Percentiles rank a stretch among this genome's conserved stretches.
These are phyloP conservation scores for Stentor roeselii DNA, from an alignment of 73 alveolate species.

Conservation along the genomic window DNA sequence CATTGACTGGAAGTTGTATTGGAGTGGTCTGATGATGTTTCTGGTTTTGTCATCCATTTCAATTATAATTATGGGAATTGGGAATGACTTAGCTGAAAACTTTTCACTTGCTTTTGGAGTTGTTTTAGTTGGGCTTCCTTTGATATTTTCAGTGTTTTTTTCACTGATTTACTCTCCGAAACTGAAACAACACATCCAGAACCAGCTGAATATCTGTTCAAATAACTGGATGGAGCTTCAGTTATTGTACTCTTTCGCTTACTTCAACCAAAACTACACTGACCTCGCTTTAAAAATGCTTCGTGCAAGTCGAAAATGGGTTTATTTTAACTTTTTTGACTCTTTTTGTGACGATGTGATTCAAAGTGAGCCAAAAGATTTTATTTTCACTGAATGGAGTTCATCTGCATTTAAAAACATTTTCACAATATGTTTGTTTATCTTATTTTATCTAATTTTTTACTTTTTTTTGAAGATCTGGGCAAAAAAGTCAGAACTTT, in stretches of 20 bases:
- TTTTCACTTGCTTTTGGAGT: no score
- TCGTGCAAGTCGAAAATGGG: neutral
- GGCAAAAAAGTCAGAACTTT: neutral
- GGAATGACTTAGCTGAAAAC: no score
- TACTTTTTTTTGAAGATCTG: neutral
- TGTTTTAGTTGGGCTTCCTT: neutral
- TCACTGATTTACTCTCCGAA: neutral
- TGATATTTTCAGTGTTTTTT: neutral
- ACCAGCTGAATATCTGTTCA: neutral
- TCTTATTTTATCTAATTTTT: neutral
- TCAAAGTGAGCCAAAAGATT: neutral
- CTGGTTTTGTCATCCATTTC: no score
- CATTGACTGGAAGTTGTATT: no score
- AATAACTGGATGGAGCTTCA: neutral
- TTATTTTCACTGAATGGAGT: conserved; percentile 12
- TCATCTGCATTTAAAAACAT: neutral
- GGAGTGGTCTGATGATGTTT: no score
- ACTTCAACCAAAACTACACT: neutral
- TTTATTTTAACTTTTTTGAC: conserved; percentile 7
- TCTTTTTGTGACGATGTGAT: neutral
- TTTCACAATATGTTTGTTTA: neutral
- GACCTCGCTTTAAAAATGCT: neutral
- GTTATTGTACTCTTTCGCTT: neutral
- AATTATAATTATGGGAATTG: no score
- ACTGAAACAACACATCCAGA: neutral